Base-by-base conservation (phyloP, 805 yeast species). In the Danielozyma ontarioensis region DNA sequence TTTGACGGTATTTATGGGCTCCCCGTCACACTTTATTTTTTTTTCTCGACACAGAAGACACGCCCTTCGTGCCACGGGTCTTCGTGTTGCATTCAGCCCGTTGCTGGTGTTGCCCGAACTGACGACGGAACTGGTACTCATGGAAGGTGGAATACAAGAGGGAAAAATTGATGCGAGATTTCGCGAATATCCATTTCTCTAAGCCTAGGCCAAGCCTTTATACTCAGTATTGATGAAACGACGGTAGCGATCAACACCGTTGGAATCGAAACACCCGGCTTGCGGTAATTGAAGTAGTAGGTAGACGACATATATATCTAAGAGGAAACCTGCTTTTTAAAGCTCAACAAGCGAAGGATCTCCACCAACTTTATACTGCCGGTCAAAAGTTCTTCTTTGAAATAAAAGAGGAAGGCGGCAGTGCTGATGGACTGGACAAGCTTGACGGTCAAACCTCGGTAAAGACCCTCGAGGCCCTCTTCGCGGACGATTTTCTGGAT, bases 391-490 rank as follows among this genome's bases (percentile, higher is more conserved):
- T 84, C 88, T 58, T 89, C 96, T 62, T 89, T 89, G 64, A 89
- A 87, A 59, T 80, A 84, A 54, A 89, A 89, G 50, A 89, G 68
- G 48, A 89, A 84, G 1, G 96, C 96, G 2, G 96, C 90, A 25
- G 95, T 87, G 37, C 82, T 56, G 29, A 90, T 87, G 39, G 89
- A 78, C 62, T 89, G 97, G 17, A 80, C 58, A 40, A 90, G 68
- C 61, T 89, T 89, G 34, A 88, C 77, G 34, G 74, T 64, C 40
- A 89, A 71, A 1, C 97, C 97, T 31, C 80, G 78, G 64, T 88
- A 89, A 40, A 89, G 76, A 2, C 88, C 84, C 25, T 69, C 66
- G 28, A 85, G 42, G 8, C 96, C 96, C 53, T 87, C 95, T 31
- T 72, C 74, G 29, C 59, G 53, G 31, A 82, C 59, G 36, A 87